Percentiles rank a stretch among this genome's conserved stretches.
phyloP scores from a whole-genome alignment of 2,329 filamentous ascomycete genomes.

The Bipolaris sorokiniana region DNA sequence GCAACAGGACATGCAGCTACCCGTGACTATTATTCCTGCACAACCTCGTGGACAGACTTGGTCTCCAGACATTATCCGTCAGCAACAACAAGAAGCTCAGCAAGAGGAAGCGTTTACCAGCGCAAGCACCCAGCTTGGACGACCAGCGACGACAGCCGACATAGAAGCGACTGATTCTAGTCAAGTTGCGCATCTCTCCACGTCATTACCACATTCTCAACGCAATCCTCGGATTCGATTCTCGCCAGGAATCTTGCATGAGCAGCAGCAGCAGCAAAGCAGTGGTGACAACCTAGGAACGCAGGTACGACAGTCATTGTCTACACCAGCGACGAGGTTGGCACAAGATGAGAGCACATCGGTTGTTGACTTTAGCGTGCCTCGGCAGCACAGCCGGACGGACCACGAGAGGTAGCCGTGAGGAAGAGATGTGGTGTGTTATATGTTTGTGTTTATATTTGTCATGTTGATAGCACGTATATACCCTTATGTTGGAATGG shows the following conservation, averaged over 20 bases:
- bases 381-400: slow-evolving; percentile 23
- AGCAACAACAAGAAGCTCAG: slow-evolving; percentile 25
- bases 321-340: not conserved
- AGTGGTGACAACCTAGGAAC: slow-evolving; percentile 21
- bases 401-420: slow-evolving; percentile 41
- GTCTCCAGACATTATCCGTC: slow-evolving; percentile 54
- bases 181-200: slow-evolving; percentile 14
- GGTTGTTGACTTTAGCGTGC: slow-evolving; percentile 10
- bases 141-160: slow-evolving; percentile 27
- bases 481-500: slow-evolving; percentile 29
- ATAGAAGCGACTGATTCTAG: slow-evolving; percentile 22
- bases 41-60: slow-evolving; percentile 62
- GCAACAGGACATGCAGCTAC: slow-evolving; percentile 53
- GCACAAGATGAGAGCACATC: slow-evolving; percentile 10
- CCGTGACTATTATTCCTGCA: slow-evolving; percentile 67
- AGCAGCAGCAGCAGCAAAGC: slow-evolving; percentile 18
- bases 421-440: slow-evolving; percentile 7
- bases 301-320: slow-evolving; percentile 16
- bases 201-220: slow-evolving; percentile 23
- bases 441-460: slow-evolving; percentile 32
- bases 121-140: slow-evolving; percentile 23
- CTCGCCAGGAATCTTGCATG: slow-evolving; percentile 25
- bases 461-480: slow-evolving; percentile 29
- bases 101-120: slow-evolving; percentile 24
- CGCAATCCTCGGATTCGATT: slow-evolving; percentile 35